Base-by-base conservation (phyloP, 495 filamentous ascomycete species). In the Chaetomium tenue region DNA sequence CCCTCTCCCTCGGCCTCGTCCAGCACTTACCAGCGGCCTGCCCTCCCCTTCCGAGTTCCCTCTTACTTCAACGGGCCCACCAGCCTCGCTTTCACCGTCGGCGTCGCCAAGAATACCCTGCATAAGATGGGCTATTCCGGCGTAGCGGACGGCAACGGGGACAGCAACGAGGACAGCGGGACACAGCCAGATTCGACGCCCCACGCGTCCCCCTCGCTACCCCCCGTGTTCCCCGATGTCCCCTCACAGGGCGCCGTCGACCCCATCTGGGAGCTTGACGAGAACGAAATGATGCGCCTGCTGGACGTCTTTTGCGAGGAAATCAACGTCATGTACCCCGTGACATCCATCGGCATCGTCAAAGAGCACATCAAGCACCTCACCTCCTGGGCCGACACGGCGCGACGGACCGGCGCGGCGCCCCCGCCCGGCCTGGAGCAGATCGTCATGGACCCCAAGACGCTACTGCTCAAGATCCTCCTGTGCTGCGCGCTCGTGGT, bases 41-140 rank as follows among this genome's bases (percentile, higher is more conserved):
- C 70, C 55, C 64, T 68, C 58, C 71, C 70, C 51, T 73, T 71
- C 39, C 68, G 72, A 4, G 70, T 72, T 2, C 88, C 88, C 59
- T 85, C 87, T 25, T 84, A 83, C 12, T 96, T 93, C 66, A 89
- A 89, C 57, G 92, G 92, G 0, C 92, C 92, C 3, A 96, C 91
- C 0, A 93, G 91, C 77, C 89, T 87, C 11, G 86, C 87, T 8
- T 97, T 92, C 78, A 92, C 87, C 66, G 86, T 97, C 62, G 89
- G 92, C 66, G 89, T 96, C 5, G 92, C 92, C 25, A 91, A 90
- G 72, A 90, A 87, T 46, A 96, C 91, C 20, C 76, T 97, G 25
- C 89, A 93, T 66, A 91, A 86, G 62, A 95, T 97, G 91, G 92
- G 92, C 2, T 92, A 95, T 63, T 84, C 87, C 8, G 80, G 78